Conservation (phyloP, 2,329 filamentous ascomycete genomes). For the Alternaria ventricosa region DNA sequence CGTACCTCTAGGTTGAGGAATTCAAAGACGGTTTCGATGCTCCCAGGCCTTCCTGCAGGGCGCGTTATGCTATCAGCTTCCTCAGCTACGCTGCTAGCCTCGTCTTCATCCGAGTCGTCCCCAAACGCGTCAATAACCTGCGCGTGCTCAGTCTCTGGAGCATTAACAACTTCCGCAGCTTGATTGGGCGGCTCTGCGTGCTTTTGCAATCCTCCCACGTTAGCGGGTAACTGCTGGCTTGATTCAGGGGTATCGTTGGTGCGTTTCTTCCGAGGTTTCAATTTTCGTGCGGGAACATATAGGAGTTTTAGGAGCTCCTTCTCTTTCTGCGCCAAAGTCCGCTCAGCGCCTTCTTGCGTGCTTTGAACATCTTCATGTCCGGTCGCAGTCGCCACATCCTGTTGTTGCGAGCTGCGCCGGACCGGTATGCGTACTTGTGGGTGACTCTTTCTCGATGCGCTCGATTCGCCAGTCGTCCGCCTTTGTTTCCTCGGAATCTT, state of each 20-base stretch:
- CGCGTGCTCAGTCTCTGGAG: not conserved
- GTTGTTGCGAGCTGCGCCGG: not conserved
- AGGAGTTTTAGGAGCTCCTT: not conserved
- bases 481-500: not conserved
- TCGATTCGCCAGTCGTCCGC: not conserved
- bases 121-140: not conserved
- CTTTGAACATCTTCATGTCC: not conserved
- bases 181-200: not conserved
- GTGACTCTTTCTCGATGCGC: not conserved
- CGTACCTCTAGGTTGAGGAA: slow-evolving; percentile 27
- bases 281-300: too few species aligned
- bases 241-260: not conserved
- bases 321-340: not conserved
- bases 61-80: not conserved
- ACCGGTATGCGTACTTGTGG: not conserved
- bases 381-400: not conserved
- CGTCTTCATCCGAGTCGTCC: not conserved
- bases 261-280: not conserved
- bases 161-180: not conserved
- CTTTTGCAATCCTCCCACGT: not conserved
- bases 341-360: not conserved
- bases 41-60: not conserved
- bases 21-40: slow-evolving; percentile 26
- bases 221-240: not conserved
- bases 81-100: slow-evolving; percentile 5